Base-by-base conservation (phyloP, 2,329 filamentous ascomycete genomes). In the Fusarium fujikuroi region DNA sequence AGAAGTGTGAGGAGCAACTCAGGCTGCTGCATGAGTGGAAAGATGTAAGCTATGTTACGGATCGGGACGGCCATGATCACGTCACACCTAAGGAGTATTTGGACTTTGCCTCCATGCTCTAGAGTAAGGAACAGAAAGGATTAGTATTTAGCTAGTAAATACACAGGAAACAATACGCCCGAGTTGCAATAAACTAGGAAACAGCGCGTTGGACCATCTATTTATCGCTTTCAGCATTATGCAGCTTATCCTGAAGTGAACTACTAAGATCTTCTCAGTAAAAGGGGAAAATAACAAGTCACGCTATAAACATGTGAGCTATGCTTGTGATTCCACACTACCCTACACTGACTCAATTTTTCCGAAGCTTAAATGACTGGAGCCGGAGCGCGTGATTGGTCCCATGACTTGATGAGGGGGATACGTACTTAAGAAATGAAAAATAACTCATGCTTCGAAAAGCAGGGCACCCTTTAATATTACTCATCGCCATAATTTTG, bases 141-240 rank as follows among this genome's bases (percentile, higher is more conserved):
- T 15, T 15, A 6, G 39, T 15, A 9, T 9, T 14, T 8, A 2
- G 39, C 1, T 15, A 15, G 0, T n/a, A 6, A 9, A 15, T n/a
- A 15, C 9, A n/a, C 12, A n/a, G 9, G 11, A 21, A 9, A 40
- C 7, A 0, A 43, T 8, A 15, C 6, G n/a, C 21, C 5, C 9
- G 21, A 16, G 3, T 42, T 42, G 9, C 9, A 7, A 10, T 42
- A 21, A 40, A 21, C 37, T 21, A 11, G 8, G 21, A 8, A 21
- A 21, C 10, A 21, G 37, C 7, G 10, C 11, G 11, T 21, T 21
- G 19, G 28, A 28, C 25, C 25, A 28, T 28, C 25, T 28, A 28
- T 28, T 28, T 28, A 28, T 28, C 25, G 25, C 25, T 28, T 28
- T 7, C 25, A 28, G 25, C 7, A 28, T 28, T 28, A 28, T 7